Base-by-base conservation (phyloP, 2,329 filamentous ascomycete genomes). In the Trichophyton equinum region DNA sequence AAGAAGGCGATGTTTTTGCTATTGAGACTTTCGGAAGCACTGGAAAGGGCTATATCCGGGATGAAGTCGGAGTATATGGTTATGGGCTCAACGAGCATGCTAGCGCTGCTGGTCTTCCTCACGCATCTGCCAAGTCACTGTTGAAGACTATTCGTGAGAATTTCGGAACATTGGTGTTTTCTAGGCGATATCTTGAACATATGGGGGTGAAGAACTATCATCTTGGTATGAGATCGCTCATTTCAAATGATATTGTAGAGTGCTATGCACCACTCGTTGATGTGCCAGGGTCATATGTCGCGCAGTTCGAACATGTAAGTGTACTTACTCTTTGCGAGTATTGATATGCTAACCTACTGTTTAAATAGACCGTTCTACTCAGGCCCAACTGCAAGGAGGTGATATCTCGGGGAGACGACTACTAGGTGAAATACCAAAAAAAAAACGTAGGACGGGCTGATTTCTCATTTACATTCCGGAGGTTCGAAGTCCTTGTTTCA, bases 121-220 rank as follows among this genome's bases (percentile, higher is more conserved):
- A 83, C 9, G 73, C 77, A 2, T 81, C 79, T 1, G 83, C 84
- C 11, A 83, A 80, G 62, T 76, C 77, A 4, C 68, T 86, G 46
- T 75, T 82, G 63, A 82, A 81, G 66, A 80, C 75, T 0, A 85
- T 86, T 66, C 77, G 81, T 57, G 79, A 82, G 65, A 84, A 85
- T 62, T 86, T 86, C 62, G 81, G 82, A 20, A 83, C 79, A 0
- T 66, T 86, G 30, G 80, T 83, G 1, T 86, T 85, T 67, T 84
- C 77, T 61, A 77, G 82, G 20, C 80, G 83, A 6, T 85, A 85
- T 64, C 76, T 86, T 30, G 83, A 86, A 49, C 78, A 82, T n/a
- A 72, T 86, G n/a, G 84, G 84, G 0, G 69, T 80, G 18, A 77
- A 84, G 51, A 77, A 78, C 36, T 86, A 86, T 64, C 69, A 83